Evolutionary conservation across 2,329 filamentous ascomycete genomes (phyloP).

Genomic region (Aspergillus sp.): DNA sequence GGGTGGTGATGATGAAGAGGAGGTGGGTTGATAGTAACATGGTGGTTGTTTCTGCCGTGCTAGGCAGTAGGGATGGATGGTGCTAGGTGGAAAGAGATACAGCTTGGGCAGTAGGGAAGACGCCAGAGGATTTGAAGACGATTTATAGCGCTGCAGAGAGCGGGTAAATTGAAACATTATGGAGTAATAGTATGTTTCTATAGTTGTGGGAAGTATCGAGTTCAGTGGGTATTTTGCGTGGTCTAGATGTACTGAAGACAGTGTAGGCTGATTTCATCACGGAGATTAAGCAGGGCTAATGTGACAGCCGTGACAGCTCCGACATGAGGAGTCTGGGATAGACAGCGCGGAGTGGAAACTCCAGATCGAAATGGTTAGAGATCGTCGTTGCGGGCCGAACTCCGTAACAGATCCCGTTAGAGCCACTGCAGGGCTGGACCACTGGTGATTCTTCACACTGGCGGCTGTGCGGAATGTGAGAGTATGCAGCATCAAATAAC

Average conservation of each 20-base stretch:
- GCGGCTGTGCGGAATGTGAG: neutral
- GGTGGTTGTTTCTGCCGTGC: neutral
- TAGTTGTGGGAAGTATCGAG: neutral
- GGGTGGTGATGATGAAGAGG: neutral
- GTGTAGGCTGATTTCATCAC: no score
- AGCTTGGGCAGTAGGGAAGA: no score
- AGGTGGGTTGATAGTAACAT: neutral
- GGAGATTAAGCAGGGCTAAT: neutral
- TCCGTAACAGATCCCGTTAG: conserved; percentile 8
- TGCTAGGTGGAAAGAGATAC: no score
- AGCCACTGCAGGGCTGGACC: neutral
- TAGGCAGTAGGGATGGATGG: no score
- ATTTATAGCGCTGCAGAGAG: neutral
- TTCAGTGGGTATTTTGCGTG: neutral
- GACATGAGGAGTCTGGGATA: neutral
- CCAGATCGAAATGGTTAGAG: neutral
- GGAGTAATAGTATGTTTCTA: neutral
- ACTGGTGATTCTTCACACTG: neutral
- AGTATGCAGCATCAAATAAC: neutral
- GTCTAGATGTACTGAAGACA: neutral
- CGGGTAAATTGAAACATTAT: neutral
- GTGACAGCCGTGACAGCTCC: neutral
- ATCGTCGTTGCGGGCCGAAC: conserved; percentile 5
- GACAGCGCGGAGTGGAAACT: neutral
- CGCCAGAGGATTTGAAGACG: no score